Conservation (phyloP, 23 red algal genomes). For the Gracilaria gracilis region DNA sequence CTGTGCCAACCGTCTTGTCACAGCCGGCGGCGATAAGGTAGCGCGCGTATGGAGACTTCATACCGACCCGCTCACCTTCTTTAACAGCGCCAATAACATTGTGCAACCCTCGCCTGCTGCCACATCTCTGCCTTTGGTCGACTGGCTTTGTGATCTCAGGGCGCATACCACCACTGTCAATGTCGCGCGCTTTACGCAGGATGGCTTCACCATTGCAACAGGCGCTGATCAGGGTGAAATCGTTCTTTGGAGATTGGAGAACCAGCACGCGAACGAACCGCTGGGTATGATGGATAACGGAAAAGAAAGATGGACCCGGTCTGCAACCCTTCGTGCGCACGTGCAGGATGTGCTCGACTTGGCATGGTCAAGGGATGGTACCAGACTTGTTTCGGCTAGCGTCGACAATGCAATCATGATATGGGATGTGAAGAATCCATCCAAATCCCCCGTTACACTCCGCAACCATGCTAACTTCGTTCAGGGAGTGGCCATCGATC, state of each 20-base stretch:
- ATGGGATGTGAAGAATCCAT: slow-evolving; percentile 74
- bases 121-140: slow-evolving; percentile 13
- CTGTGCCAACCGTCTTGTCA: slow-evolving; percentile 61
- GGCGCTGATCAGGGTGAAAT: slow-evolving; percentile 83
- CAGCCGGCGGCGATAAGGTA: slow-evolving; percentile 72
- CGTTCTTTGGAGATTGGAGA: slow-evolving; percentile 68
- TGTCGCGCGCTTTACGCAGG: slow-evolving; percentile 64
- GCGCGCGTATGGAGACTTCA: slow-evolving; percentile 69
- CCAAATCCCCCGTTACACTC: slow-evolving; percentile 42
- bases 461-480: slow-evolving; percentile 85
- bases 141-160: slow-evolving; percentile 78
- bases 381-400: slow-evolving; percentile 72
- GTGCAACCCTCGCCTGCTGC: background rate
- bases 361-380: slow-evolving; percentile 68
- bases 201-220: slow-evolving; percentile 80
- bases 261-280: background rate
- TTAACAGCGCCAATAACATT: background rate
- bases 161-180: slow-evolving; percentile 84
- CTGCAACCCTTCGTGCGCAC: slow-evolving; percentile 75
- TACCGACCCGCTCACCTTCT: background rate
- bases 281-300: background rate
- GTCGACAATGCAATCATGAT: slow-evolving; percentile 91
- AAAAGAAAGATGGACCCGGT: slow-evolving; percentile 72
- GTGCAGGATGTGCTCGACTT: slow-evolving; percentile 86
- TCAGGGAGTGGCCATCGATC: slow-evolving; percentile 86